Evolutionary conservation across 805 yeast species (phyloP), one percentile per base, ranked within the genome.

Genomic region (Hanseniaspora hatyaiensis): DNA sequence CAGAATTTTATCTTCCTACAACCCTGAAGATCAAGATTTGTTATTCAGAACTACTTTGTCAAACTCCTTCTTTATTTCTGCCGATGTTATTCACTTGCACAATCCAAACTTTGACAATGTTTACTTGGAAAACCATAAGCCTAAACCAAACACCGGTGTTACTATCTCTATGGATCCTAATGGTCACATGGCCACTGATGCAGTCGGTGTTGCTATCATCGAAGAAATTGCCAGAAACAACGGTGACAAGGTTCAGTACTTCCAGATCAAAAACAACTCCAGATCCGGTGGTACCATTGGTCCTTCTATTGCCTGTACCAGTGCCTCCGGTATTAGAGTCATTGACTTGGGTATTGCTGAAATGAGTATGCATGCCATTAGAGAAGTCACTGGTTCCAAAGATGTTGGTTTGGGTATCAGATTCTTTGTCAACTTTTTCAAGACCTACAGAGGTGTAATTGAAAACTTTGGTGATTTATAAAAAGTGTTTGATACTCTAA

Each of bases 221-320:
- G 83, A 82, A 61, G 80, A 80, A 56, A 60, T 85, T 53, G 94
- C 86, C 2, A 66, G 74, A 50, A 59, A 65, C 46, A 78, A 82
- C 52, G 80, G 70, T 43, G 86, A 82, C 59, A 65, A 67, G 47
- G 54, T 85, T 24, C 95, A 86, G 65, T 78, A 77, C 64, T 84
- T 84, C 77, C 95, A 85, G 59, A 81, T 83, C 61, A 75, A 92
- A 63, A 85, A 86, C 65, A 88, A 80, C 60, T 73, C 83, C 13
- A 74, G 92, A 59, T 79, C 87, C 1, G 95, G 95, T 28, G 94
- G 94, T 33, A 84, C 95, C 23, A 83, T 86, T 59, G 95, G 95
- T 0, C 95, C 85, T 19, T 69, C 73, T 9, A 66, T 79, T 47
- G 67, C 83, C 13, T 45, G 49, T 31, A 45, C 49, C 2, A 64